Conservation (phyloP, 805 yeast genomes). For the Kodamaea restingae region DNA sequence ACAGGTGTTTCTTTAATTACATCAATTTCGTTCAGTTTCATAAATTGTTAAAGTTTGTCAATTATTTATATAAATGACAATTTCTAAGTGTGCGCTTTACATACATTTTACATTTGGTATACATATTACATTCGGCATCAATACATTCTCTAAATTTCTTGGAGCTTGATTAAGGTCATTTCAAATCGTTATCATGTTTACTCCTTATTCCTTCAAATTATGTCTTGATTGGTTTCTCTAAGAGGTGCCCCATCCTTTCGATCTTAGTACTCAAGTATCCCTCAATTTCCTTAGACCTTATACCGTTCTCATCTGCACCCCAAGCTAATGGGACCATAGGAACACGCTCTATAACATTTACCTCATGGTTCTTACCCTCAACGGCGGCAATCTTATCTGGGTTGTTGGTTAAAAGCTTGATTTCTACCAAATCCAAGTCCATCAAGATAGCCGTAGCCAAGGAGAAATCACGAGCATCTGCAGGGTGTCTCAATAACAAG, state of each 20-base stretch:
- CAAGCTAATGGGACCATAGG: slow-evolving; percentile 98
- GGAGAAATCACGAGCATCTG: slow-evolving; percentile 92
- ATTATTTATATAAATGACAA: no score
- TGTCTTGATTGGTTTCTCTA: slow-evolving; percentile 46
- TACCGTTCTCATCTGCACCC: slow-evolving; percentile 56
- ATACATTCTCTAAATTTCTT: no score
- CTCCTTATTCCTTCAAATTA: no score
- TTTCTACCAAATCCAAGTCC: slow-evolving; percentile 71
- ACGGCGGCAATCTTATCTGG: slow-evolving; percentile 96
- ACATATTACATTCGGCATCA: no score
- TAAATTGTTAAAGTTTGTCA: no score
- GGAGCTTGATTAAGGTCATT: no score
- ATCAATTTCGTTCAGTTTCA: no score
- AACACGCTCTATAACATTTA: slow-evolving; percentile 80
- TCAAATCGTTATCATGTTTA: no score
- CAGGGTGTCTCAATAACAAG: slow-evolving; percentile 88
- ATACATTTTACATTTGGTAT: no score
- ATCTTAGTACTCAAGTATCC: slow-evolving; percentile 91
- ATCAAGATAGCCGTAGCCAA: slow-evolving; percentile 88
- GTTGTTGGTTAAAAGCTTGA: slow-evolving; percentile 84
- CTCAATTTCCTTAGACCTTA: slow-evolving; percentile 80
- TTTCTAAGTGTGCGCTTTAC: no score
- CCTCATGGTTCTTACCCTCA: slow-evolving; percentile 73
- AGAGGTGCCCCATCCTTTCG: slow-evolving; percentile 94
- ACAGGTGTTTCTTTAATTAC: no score